Evolutionary conservation across 2,329 filamentous ascomycete genomes (phyloP), one percentile per base, ranked within the genome.

Genomic region (Nigrospora oryzae): DNA sequence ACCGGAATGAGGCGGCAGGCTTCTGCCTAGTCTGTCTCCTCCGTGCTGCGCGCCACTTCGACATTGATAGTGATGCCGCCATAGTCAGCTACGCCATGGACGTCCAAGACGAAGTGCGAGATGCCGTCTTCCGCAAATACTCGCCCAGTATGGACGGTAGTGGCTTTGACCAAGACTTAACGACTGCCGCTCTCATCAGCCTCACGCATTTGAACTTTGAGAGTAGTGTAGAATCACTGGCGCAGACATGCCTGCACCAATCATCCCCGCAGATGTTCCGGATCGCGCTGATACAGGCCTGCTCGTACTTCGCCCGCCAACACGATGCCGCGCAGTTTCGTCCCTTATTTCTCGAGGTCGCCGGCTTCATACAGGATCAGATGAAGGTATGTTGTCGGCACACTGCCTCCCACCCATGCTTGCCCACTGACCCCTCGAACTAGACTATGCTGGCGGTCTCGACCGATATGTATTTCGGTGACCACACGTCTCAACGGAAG

Each of bases 51-150:
- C 73, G 81, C 32, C 78, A 84, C 56, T 84, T 86, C 53, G 70
- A 77, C 46, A 65, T 69, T 8, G 77, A 84, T 48, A 79, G 73
- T 54, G 82, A 86, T 53, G 75, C 77, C 11, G 76, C 77, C 3
- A 67, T 83, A 46, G 69, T 83, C 47, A 83, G 80, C 58, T 86
- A 82, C 58, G 81, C 81, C 35, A 69, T 84, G 61, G 82, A 86
- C 58, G 77, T 86, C 10, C 81, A 85, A 54, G 79, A 83, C 53
- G 82, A 86, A 58, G 73, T 86, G 39, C 71, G 74, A 39, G 81
- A 84, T 54, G 78, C 79, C 39, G 74, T 84, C 5, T 84, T 85
- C 53, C 73, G 75, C 45, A 73, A 72, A 32, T 65, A 72, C 38
- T 61, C 69, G 3, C 61, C 69, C 1, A 66, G 66, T 11, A 57